These are phyloP conservation scores for Phytophthora brassicae DNA, from an alignment of 352 stramenopile genomes.

Conservation along the genomic window DNA sequence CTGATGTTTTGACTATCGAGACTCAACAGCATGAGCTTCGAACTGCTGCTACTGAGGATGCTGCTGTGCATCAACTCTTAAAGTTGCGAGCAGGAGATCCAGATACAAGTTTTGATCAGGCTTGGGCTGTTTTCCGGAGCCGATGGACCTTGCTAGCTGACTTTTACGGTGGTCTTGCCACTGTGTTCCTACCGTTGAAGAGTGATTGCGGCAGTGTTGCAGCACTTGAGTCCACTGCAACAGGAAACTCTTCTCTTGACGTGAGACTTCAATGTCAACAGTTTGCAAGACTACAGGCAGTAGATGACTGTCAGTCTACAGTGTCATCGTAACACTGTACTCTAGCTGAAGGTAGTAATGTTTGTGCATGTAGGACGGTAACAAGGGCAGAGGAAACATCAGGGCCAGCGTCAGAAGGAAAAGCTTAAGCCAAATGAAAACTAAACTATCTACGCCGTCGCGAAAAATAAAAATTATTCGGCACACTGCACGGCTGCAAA, in stretches of 20 bases:
- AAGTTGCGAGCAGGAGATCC: conserved; percentile 8
- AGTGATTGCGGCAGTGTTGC: not conserved
- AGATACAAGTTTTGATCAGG: conserved; percentile 11
- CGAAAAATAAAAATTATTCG: conserved; percentile 32
- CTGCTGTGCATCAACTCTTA: conserved; percentile 17
- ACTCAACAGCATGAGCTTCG: conserved; percentile 23
- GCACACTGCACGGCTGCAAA: conserved; percentile 11
- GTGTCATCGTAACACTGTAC: too few relatives aligned
- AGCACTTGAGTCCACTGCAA: not conserved
- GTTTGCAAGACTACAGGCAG: conserved; percentile 17
- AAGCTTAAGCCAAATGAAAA: conserved; percentile 26
- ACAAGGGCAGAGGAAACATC: conserved; percentile 11
- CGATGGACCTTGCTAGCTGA: conserved; percentile 21
- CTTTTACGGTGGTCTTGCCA: conserved; percentile 27
- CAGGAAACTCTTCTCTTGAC: conserved; percentile 16
- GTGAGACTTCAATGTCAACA: conserved; percentile 26
- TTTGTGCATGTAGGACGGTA: too few relatives aligned
- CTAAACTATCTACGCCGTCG: conserved; percentile 38
- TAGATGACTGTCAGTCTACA: too few relatives aligned
- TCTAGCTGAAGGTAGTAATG: too few relatives aligned
- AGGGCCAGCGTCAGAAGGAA: conserved; percentile 18
- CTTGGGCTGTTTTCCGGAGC: conserved; percentile 13
- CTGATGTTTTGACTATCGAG: conserved; percentile 16
- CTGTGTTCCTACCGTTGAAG: conserved; percentile 15
- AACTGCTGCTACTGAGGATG: conserved; percentile 20